A percentile compares a stretch with the other conserved stretches of the same genome.
These are phyloP conservation scores for Cylindrotheca closterium DNA, from an alignment of 108 stramenopile genomes.

Conservation along the genomic window DNA sequence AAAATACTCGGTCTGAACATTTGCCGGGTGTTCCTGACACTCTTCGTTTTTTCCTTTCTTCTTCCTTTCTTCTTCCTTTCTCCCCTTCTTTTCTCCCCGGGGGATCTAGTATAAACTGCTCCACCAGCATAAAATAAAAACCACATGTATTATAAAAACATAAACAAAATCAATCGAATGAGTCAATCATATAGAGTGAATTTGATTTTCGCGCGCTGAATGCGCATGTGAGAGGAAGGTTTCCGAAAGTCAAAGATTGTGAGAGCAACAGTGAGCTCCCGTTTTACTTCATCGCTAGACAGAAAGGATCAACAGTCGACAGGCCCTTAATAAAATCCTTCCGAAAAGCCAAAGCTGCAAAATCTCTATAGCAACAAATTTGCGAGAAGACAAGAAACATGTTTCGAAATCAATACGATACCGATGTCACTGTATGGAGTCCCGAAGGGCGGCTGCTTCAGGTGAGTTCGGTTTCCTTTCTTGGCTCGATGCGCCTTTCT, in stretches of 20 bases:
- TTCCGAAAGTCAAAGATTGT: neutral
- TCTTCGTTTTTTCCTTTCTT: too few relatives aligned
- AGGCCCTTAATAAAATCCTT: neutral
- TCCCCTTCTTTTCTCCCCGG: too few relatives aligned
- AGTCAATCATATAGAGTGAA: too few relatives aligned
- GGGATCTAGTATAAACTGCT: too few relatives aligned
- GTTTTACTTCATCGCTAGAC: neutral
- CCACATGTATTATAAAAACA: too few relatives aligned
- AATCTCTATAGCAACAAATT: neutral
- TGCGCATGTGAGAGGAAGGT: too few relatives aligned
- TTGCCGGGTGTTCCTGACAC: too few relatives aligned
- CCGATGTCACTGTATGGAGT: slow-evolving; percentile 99
- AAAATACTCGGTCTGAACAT: too few relatives aligned
- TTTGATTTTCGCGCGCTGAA: too few relatives aligned
- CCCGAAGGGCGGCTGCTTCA: slow-evolving; percentile 98
- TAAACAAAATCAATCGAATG: too few relatives aligned
- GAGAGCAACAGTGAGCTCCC: neutral
- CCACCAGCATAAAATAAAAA: too few relatives aligned
- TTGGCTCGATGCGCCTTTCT: neutral
- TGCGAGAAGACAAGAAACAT: slow-evolving; percentile 51
- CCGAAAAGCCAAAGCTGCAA: neutral
- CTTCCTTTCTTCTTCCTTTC: too few relatives aligned
- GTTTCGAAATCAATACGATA: slow-evolving; percentile 99
- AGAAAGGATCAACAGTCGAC: neutral
- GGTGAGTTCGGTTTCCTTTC: slow-evolving; percentile 43